A percentile compares a stretch with the other conserved stretches of the same genome.
Evolutionary conservation across 1,139 yeast genomes (phyloP).

Genomic region (Hansenula lynferdii): DNA sequence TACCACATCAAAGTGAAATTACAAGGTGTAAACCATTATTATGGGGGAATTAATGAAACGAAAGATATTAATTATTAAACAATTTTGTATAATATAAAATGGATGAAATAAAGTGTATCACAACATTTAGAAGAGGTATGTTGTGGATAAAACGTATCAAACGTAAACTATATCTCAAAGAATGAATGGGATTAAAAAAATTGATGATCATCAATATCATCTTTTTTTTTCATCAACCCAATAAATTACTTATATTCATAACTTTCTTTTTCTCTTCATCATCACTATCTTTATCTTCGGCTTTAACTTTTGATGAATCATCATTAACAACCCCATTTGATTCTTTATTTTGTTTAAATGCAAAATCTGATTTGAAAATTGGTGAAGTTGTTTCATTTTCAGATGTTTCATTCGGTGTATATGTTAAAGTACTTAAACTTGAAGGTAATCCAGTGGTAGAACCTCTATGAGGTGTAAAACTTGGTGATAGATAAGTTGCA

Average conservation of each 20-base stretch:
- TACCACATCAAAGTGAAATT: constrained; percentile 75
- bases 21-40: constrained; percentile 56
- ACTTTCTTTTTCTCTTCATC: constrained; percentile 1
- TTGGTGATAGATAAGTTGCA: constrained; percentile 19
- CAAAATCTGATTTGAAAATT: neutral
- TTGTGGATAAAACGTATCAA: no score
- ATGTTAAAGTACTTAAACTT: constrained; percentile 11
- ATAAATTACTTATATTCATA: constrained; percentile 2
- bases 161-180: neutral
- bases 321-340: no score
- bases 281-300: neutral
- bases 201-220: neutral
- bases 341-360: neutral
- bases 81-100: neutral
- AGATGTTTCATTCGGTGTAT: neutral
- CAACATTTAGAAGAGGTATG: no score
- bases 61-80: neutral
- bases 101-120: no score
- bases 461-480: constrained; percentile 16
- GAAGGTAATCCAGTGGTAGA: constrained; percentile 13
- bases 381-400: neutral
- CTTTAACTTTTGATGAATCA: no score
- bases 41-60: neutral
- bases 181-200: neutral
- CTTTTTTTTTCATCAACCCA: no score